Evolutionary conservation across 148 eudicot genomes (phyloP).

Genomic region (Rhododendron griersonianum): DNA sequence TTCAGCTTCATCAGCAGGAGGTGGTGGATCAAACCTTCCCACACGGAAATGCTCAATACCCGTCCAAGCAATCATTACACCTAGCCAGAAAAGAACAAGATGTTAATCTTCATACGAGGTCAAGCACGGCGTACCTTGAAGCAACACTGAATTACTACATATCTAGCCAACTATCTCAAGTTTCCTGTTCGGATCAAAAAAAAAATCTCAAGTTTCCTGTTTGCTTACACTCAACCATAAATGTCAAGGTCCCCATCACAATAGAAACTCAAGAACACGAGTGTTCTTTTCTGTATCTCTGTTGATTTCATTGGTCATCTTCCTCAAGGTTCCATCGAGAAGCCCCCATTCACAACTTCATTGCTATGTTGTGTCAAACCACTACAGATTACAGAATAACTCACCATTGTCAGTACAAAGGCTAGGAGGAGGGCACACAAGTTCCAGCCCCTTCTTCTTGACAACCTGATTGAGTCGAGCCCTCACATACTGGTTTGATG

Average conservation of each 20-base stretch:
- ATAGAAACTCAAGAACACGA: neutral
- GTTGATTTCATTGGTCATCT: neutral
- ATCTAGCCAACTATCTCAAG: neutral
- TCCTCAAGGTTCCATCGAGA: neutral
- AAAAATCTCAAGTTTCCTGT: neutral
- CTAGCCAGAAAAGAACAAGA: constrained; percentile 32
- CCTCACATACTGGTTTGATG: constrained; percentile 86
- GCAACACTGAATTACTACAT: neutral
- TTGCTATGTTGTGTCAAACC: neutral
- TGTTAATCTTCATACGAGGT: constrained; percentile 7
- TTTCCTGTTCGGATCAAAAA: too few species aligned
- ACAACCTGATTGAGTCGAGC: constrained; percentile 59
- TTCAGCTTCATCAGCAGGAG: constrained; percentile 73
- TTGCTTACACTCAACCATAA: neutral
- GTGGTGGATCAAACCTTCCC: constrained; percentile 97
- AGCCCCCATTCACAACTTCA: neutral
- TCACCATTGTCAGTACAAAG: constrained; percentile 96
- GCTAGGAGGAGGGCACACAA: constrained; percentile 97
- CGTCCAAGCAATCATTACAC: constrained; percentile 99
- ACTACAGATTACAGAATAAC: neutral
- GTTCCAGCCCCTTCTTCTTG: constrained; percentile 53
- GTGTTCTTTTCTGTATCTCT: neutral
- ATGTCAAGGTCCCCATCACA: neutral
- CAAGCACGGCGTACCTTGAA: neutral
- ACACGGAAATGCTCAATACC: constrained; percentile 84